A percentile compares a stretch with the other conserved stretches of the same genome.
phyloP scores from a whole-genome alignment of 371 early-diverging fungal species.

The Zychaea mexicana region DNA sequence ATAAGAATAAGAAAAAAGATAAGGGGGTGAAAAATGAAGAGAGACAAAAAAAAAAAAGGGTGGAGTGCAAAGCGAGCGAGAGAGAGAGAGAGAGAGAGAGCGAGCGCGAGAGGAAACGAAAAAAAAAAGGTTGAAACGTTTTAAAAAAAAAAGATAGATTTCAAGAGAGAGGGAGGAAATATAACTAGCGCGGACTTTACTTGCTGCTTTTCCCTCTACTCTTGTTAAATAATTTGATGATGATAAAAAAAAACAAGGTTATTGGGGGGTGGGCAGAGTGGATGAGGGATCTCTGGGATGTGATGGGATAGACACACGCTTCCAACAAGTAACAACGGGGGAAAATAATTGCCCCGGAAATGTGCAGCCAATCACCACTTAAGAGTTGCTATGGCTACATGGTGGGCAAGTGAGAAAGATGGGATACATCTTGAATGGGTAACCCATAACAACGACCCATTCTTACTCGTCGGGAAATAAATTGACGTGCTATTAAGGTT shows the following conservation, averaged over 20 bases:
- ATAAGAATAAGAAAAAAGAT: neutral
- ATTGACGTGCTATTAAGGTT: neutral
- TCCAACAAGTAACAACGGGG: no score
- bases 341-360: no score
- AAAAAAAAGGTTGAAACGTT: neutral
- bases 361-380: no score
- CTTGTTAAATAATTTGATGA: no score
- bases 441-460: neutral
- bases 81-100: neutral
- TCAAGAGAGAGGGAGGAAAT: neutral
- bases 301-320: no score
- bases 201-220: neutral
- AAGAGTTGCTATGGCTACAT: no score
- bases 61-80: no score
- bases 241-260: neutral
- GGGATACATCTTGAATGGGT: neutral
- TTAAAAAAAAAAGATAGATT: slow-evolving; percentile 1
- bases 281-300: no score
- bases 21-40: neutral
- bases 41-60: neutral
- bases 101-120: neutral
- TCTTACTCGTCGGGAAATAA: neutral
- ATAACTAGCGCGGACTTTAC: neutral
- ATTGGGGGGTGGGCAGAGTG: neutral
- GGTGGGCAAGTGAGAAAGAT: no score